These are phyloP conservation scores for Fusarium sp. DNA, from an alignment of 2,329 filamentous ascomycete species.

Conservation along the genomic window DNA sequence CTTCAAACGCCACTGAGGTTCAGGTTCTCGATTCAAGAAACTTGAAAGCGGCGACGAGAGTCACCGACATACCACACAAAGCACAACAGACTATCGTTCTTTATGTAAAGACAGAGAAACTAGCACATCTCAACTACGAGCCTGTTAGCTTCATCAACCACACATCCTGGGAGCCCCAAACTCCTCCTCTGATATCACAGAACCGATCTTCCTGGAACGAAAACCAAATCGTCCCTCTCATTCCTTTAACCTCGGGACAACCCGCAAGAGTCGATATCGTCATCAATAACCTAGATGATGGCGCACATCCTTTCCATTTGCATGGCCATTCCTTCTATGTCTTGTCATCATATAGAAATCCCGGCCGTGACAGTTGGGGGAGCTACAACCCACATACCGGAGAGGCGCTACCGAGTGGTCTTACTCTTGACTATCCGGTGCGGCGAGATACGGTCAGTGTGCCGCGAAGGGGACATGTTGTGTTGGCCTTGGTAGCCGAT, in stretches of 20 bases:
- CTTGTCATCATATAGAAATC: not conserved
- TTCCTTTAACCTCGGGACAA: accelerated
- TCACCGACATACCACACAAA: not conserved
- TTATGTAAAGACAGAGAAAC: not conserved
- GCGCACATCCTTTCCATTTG: slow-evolving; percentile 6
- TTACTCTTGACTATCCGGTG: not conserved
- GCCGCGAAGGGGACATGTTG: slow-evolving; percentile 1
- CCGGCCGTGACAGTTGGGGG: slow-evolving; percentile 4
- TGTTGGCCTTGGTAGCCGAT: not conserved
- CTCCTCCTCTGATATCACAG: not conserved
- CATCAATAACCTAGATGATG: not conserved
- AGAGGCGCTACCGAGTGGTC: not conserved
- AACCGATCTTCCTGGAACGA: not conserved
- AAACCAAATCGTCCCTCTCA: not conserved
- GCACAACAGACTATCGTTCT: slow-evolving; percentile 5
- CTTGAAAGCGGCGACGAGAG: not conserved
- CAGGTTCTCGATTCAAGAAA: not conserved
- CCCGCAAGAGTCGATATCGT: not conserved
- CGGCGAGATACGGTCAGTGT: not conserved
- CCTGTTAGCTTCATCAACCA: slow-evolving; percentile 16
- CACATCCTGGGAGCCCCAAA: slow-evolving; percentile 13
- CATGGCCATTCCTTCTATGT: slow-evolving; percentile 10
- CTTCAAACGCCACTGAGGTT: accelerated
- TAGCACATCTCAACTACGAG: slow-evolving; percentile 12
- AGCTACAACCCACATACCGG: not conserved